Conservation (phyloP, 371 early-diverging fungal species). For the Mortierella sp. region DNA sequence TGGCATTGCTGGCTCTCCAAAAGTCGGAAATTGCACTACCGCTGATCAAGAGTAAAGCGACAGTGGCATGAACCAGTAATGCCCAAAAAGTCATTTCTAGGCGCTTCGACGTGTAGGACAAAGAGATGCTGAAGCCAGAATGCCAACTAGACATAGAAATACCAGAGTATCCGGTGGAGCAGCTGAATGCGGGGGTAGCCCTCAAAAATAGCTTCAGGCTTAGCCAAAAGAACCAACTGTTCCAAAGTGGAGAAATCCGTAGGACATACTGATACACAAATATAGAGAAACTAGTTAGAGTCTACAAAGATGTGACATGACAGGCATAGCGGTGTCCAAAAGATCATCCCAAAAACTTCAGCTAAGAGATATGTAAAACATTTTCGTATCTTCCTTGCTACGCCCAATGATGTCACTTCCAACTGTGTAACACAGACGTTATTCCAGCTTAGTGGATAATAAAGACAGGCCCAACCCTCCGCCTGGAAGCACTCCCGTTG, state of each 20-base stretch:
- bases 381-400: too few species aligned
- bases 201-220: constrained; percentile 72
- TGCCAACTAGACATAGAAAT: constrained; percentile 78
- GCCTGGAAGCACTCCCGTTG: constrained; percentile 76
- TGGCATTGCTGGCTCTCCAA: constrained; percentile 82
- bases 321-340: too few species aligned
- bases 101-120: constrained; percentile 78
- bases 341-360: too few species aligned
- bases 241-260: constrained; percentile 73
- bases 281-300: too few species aligned
- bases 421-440: too few species aligned
- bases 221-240: constrained; percentile 75
- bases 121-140: constrained; percentile 85
- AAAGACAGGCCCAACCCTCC: constrained; percentile 76
- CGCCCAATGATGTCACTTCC: constrained; percentile 13
- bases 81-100: constrained; percentile 80
- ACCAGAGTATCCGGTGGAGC: constrained; percentile 73
- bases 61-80: constrained; percentile 78
- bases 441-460: constrained; percentile 65
- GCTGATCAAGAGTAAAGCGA: constrained; percentile 75
- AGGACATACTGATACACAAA: constrained; percentile 62
- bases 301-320: too few species aligned
- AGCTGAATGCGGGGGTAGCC: constrained; percentile 71
- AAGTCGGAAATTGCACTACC: constrained; percentile 77
- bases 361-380: too few species aligned